Base-by-base conservation (phyloP, 805 yeast genomes). In the Suhomyces vadensis region DNA sequence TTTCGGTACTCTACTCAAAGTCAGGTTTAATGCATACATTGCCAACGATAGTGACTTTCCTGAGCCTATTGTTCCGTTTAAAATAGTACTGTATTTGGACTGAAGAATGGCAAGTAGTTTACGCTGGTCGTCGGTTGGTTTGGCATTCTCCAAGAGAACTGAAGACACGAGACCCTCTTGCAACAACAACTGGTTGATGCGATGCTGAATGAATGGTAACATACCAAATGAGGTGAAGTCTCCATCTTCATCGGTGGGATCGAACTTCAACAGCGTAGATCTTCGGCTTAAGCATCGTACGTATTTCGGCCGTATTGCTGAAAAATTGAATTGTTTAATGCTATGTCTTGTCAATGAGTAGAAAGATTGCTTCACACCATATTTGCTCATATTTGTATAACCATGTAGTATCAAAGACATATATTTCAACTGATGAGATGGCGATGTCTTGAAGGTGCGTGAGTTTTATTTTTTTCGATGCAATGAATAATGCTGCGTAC, bases 31-130 rank as follows among this genome's bases (percentile, higher is more conserved):
- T 2, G 56, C 56, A 36, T 60, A 53, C 3, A 47, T 20, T 3
- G 57, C 41, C 9, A 58, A 23, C 2, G 52, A 53, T 16, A 54
- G 45, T 6, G 59, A 50, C 27, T 61, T 62, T 2, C 67, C 65
- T 3, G 60, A 31, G 20, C 42, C 48, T 3, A 35, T 7, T n/a
- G 43, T 49, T 4, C 57, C 56, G n/a, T 46, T 41, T 3, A 48
- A 39, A 19, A 49, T 14, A 5, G 56, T 21, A 39, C 55, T 54
- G 17, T 53, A 47, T 22, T 49, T 47, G 2, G 58, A 49, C 6
- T 49, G 46, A 5, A 60, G 46, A 3, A 52, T 42, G 2, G 57
- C 38, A 17, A 63, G 41, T 2, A 60, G 29, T 17, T 41, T 44
- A 33, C 53, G 43, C 43, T 63, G 67, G 24, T 55, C 58, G 10